Evolutionary conservation across 805 yeast genomes (phyloP).

Genomic region (Nakazawaea pomicola): DNA sequence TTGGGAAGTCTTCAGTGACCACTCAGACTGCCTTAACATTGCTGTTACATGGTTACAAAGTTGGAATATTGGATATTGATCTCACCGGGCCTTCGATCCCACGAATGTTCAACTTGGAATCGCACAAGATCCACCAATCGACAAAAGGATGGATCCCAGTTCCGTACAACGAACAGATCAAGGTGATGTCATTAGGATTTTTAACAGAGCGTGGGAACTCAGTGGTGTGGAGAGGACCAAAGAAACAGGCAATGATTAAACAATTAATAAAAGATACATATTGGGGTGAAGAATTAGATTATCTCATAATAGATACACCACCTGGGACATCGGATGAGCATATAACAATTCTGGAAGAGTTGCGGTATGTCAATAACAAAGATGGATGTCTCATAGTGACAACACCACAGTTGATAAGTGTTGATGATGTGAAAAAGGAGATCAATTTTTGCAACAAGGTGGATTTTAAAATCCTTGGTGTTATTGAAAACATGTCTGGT

Average conservation of each 20-base stretch:
- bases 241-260: constrained; percentile 94
- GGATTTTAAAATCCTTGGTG: constrained; percentile 71
- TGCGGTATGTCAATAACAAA: constrained; percentile 57
- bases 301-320: constrained; percentile 89
- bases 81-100: constrained; percentile 96
- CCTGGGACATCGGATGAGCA: constrained; percentile 99
- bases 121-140: constrained; percentile 73
- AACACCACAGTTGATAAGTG: constrained; percentile 91
- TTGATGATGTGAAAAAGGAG: constrained; percentile 93
- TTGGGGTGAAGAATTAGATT: constrained; percentile 80
- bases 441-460: constrained; percentile 89
- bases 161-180: constrained; percentile 41
- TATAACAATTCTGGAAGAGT: constrained; percentile 91
- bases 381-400: constrained; percentile 96
- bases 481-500: constrained; percentile 96
- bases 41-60: constrained; percentile 63
- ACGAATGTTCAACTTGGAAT: constrained; percentile 90
- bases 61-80: constrained; percentile 95
- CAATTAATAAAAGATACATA: constrained; percentile 87
- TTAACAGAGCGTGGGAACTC: constrained; percentile 80
- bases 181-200: constrained; percentile 86
- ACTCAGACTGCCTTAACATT: constrained; percentile 88
- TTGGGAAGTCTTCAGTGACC: constrained; percentile 94
- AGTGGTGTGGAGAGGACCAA: constrained; percentile 98
- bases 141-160: constrained; percentile 93